Evolutionary conservation across 2,329 filamentous ascomycete species (phyloP), one percentile per base, ranked within the genome.

Genomic region (Xylariales sp.): DNA sequence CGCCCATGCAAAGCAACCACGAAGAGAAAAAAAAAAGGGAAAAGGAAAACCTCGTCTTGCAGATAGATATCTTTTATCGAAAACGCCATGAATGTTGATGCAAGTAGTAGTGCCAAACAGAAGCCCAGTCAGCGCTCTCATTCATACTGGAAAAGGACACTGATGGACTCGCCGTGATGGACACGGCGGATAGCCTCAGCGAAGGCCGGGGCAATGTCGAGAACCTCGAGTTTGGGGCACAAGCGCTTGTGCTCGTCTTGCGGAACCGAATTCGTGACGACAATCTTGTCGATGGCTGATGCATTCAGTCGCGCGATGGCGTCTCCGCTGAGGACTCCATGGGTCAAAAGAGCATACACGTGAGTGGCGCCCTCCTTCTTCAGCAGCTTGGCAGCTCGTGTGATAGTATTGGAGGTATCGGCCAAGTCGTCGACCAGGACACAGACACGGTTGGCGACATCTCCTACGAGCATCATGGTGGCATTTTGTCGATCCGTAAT

Each of bases 81-180:
- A n/a, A 38, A 38, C 28, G 27, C 28, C 27, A 35, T 27, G 28
- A 20, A 31, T 23, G 35, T 11, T 19, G 35, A 14, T 25, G 23
- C 23, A 25, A 25, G 23, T 25, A 25, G 23, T 25, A 25, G 23
- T 25, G n/a, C 23, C 23, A 25, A 25, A n/a, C 8, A n/a, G 23
- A 25, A 8, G 23, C n/a, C 23, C 23, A n/a, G n/a, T 8, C 23
- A 25, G 23, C 39, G n/a, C n/a, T 16, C 17, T 60, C 54, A 89
- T 59, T 88, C 84, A 63, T 88, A 85, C 60, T 89, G 84, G 65
- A 98, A 98, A 37, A 98, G 75, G 43, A 93, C 88, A 60, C 89
- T 95, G 67, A 98, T 96, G 56, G 88, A 95, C 69, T 98, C 93
- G 55, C 93, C 93, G 62, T 97, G 90, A 65, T 98, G 93, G 41